Base-by-base conservation (phyloP, 495 filamentous ascomycete genomes). In the Opeltia flavorubescens region DNA sequence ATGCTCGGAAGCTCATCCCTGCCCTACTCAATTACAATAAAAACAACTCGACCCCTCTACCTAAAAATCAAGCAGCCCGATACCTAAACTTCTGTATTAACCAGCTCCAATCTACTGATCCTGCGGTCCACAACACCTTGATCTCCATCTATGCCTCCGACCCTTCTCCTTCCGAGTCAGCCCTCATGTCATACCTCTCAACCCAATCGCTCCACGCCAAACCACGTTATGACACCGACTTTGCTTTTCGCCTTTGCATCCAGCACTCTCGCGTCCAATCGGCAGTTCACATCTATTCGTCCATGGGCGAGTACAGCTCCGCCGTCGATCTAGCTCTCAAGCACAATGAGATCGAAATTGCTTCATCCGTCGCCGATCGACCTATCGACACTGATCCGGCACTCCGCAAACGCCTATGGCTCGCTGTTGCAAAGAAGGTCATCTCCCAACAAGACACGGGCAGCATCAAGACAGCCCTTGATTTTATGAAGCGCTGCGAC, bases 101-200 rank as follows among this genome's bases (percentile, higher is more conserved):
- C 60, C 81, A 93, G 55, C 78, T 87, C 39, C 74, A 83, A 27
- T 84, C 83, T 11, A 74, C 78, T 3, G 83, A 94, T 45, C 77
- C 91, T 4, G 89, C 91, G n/a, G 80, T 98, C 20, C 91, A 98
- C 63, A 98, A 96, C 60, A 96, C 93, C 0, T 75, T 98, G 24
- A 85, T 98, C 49, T 94, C 87, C 35, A 93, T 96, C 43, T 94
- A 94, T 60, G 93, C 91, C 15, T 88, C 89, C 2, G 81, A 91
- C 55, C 70, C 77, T 13, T 85, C 85, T 5, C 67, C 73, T 31
- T 84, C 91, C 41, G 91, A 96, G 63, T 75, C 81, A 3, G 82
- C 80, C 5, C 77, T 98, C 13, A 77, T 95, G 18, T 72, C 78
- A 5, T 98, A 98, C 60, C 80, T 98, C 9, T 82, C 94, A 62